Conservation (phyloP, 345 rosid genomes). For the Brassica nigra region DNA sequence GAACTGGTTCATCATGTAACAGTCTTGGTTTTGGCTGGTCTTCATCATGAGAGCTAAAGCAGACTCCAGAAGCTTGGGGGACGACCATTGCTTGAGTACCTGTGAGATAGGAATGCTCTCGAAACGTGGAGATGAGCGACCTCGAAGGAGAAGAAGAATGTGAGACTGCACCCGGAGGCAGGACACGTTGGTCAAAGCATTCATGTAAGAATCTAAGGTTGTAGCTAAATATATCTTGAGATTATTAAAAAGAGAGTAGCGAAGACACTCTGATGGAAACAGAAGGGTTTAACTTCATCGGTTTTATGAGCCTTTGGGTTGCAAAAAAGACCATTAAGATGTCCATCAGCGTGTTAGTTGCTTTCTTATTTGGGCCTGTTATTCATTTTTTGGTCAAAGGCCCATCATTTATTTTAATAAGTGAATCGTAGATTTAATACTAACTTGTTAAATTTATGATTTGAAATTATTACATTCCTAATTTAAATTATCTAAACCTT, state of each 20-base stretch:
- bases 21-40: constrained; percentile 55
- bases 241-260: background rate
- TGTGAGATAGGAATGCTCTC: constrained; percentile 5
- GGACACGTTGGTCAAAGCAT: constrained; percentile 9
- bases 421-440: too few relatives aligned
- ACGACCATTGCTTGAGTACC: constrained; percentile 40
- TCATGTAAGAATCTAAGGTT: constrained; percentile 17
- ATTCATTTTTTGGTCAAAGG: background rate
- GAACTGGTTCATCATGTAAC: constrained; percentile 65
- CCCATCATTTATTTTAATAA: too few relatives aligned
- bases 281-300: background rate
- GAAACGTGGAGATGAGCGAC: constrained; percentile 9
- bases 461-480: background rate
- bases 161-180: constrained; percentile 6
- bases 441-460: background rate
- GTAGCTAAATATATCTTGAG: background rate
- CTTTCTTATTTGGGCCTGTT: background rate
- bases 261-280: background rate
- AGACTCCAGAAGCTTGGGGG: constrained; percentile 46
- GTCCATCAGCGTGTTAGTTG: background rate
- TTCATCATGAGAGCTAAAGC: constrained; percentile 63
- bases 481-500: background rate
- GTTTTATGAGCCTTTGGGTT: constrained; percentile 10
- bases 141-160: constrained; percentile 21
- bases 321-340: constrained; percentile 18